Evolutionary conservation across 1,139 yeast species (phyloP), one percentile per base, ranked within the genome.

Genomic region (Suhomyces guaymorum): DNA sequence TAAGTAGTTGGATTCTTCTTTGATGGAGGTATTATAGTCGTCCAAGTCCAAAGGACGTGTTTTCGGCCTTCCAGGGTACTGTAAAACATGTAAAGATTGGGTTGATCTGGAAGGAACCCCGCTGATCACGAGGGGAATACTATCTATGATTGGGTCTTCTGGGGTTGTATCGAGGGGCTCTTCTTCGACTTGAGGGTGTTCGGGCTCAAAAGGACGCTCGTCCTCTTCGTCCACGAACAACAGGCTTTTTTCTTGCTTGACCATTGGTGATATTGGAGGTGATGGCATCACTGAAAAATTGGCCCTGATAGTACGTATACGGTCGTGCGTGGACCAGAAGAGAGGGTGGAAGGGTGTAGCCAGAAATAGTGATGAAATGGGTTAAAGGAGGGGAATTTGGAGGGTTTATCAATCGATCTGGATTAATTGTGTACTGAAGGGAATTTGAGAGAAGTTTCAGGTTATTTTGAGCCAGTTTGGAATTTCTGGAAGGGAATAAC

Each of bases 71-170:
- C 87, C 87, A 2, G 92, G 88, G 51, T 80, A 90, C 57, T 90
- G 97, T 15, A 70, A 40, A 20, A 70, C 47, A 41, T 70, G 74
- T 24, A 69, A 43, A 4, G 67, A 55, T 32, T 58, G 61, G 9
- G 52, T 45, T 7, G 42, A 29, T 27, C 56, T 40, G 20, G 45
- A 35, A 0, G 62, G 59, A 2, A 63, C 42, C 2, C 51, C 33
- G 16, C 57, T 58, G 35, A 67, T 47, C 15, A 54, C 75, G 8
- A 92, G 65, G 2, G 97, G 96, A 13, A 86, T 75, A 32, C 86
- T 86, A 32, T 78, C 73, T 2, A 89, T 70, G 7, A 92, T 73
- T 2, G 95, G 95, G 61, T 90, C 97, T 24, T 80, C 87, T 1
- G 68, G 74, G 11, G 13, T 15, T 13, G 51, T 59, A 5, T 15